phyloP scores from a whole-genome alignment of 768 basidiomycete genomes.

The Cyathus striatus region DNA sequence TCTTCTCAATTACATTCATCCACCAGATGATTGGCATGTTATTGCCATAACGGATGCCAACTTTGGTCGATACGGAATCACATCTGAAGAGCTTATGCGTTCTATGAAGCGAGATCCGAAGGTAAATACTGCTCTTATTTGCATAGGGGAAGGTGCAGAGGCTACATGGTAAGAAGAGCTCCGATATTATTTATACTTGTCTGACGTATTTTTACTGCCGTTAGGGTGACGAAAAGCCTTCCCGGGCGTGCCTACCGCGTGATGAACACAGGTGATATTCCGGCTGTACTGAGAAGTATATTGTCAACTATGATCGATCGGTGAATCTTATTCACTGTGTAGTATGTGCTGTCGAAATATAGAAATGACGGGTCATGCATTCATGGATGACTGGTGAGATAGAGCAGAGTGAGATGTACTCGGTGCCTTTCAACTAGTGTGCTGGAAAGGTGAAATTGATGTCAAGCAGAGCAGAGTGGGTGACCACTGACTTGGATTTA shows the following conservation, averaged over 20 bases:
- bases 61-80: constrained; percentile 58
- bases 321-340: too few species aligned
- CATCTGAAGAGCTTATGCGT: constrained; percentile 49
- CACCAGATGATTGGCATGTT: constrained; percentile 63
- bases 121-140: constrained; percentile 62
- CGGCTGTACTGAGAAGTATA: constrained; percentile 57
- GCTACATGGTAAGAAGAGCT: constrained; percentile 44
- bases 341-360: too few species aligned
- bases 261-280: constrained; percentile 57
- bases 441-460: too few species aligned
- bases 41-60: constrained; percentile 71
- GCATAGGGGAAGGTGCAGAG: constrained; percentile 67
- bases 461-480: too few species aligned
- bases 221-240: constrained; percentile 58
- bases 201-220: not conserved
- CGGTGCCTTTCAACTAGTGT: too few species aligned
- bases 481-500: too few species aligned
- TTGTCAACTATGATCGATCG: constrained; percentile 52
- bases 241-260: constrained; percentile 59
- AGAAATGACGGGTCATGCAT: too few species aligned
- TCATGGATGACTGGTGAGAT: too few species aligned
- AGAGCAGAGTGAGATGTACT: too few species aligned
- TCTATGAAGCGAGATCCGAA: constrained; percentile 58
- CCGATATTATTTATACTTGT: not conserved
- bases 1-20: not conserved